phyloP scores from a whole-genome alignment of 2,329 filamentous ascomycete genomes.

The Cordyceps tenuipes region DNA sequence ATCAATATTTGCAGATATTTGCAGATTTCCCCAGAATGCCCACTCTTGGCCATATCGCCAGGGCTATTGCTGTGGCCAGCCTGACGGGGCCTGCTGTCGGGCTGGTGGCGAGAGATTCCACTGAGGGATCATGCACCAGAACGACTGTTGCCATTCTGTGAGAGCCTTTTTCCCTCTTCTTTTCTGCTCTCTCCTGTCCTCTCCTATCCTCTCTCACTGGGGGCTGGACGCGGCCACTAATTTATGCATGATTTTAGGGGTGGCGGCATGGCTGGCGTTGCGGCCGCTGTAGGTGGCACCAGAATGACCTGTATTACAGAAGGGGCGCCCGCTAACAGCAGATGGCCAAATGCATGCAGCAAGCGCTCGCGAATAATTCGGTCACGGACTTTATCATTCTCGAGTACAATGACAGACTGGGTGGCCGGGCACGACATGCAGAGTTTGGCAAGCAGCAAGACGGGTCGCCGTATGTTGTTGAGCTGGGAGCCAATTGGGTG shows the following conservation, averaged over 20 bases:
- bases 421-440: slow-evolving; percentile 51
- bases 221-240: background rate
- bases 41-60: background rate
- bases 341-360: slow-evolving; percentile 21
- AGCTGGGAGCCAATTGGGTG: slow-evolving; percentile 61
- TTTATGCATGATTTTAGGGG: slow-evolving; percentile 1
- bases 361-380: slow-evolving; percentile 52
- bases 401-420: slow-evolving; percentile 54
- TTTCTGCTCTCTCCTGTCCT: background rate
- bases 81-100: slow-evolving; percentile 4
- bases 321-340: background rate
- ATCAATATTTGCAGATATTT: background rate
- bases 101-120: slow-evolving; percentile 4
- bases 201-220: no score
- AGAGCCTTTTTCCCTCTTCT: background rate
- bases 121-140: slow-evolving; percentile 18
- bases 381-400: slow-evolving; percentile 57
- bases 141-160: slow-evolving; percentile 26
- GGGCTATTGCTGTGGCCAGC: background rate
- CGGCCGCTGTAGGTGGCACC: slow-evolving; percentile 5
- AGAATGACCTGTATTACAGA: no score
- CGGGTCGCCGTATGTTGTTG: slow-evolving; percentile 48
- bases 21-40: background rate
- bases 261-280: slow-evolving; percentile 11
- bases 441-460: slow-evolving; percentile 43